Conservation (phyloP, 192 early-diverging fungal genomes). For the Linnemannia schmuckeri region DNA sequence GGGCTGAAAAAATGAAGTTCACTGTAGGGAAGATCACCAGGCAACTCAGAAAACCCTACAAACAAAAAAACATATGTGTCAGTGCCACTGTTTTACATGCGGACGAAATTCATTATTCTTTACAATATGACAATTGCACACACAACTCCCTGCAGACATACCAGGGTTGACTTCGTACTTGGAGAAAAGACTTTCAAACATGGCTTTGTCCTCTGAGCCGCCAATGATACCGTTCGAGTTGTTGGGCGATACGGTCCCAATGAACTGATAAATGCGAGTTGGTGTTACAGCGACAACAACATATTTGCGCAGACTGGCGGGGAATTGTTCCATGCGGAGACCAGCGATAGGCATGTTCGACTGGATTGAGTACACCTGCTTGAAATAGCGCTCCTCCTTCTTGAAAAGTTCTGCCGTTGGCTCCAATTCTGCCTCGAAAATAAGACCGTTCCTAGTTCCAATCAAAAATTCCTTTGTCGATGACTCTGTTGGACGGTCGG, state of each 20-base stretch:
- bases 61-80: background rate
- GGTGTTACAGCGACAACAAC: slow-evolving; percentile 86
- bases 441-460: slow-evolving; percentile 86
- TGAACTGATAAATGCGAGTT: slow-evolving; percentile 92
- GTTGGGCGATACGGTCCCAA: slow-evolving; percentile 73
- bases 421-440: slow-evolving; percentile 93
- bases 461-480: slow-evolving; percentile 89
- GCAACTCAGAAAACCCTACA: slow-evolving; percentile 70
- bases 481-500: slow-evolving; percentile 60
- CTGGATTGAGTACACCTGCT: slow-evolving; percentile 79
- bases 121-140: background rate
- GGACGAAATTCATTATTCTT: background rate
- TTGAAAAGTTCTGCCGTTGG: slow-evolving; percentile 88
- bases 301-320: slow-evolving; percentile 77
- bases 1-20: slow-evolving; percentile 79
- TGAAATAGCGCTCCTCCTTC: slow-evolving; percentile 84
- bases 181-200: slow-evolving; percentile 85
- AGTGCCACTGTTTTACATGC: background rate
- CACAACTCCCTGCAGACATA: slow-evolving; percentile 25
- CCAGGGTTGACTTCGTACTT: slow-evolving; percentile 78
- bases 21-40: slow-evolving; percentile 66
- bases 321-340: slow-evolving; percentile 87
- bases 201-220: slow-evolving; percentile 66
- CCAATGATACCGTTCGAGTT: slow-evolving; percentile 52
- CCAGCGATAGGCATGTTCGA: slow-evolving; percentile 83